phyloP scores from a whole-genome alignment of 2,329 filamentous ascomycete species.

The Fonsecaea erecta region DNA sequence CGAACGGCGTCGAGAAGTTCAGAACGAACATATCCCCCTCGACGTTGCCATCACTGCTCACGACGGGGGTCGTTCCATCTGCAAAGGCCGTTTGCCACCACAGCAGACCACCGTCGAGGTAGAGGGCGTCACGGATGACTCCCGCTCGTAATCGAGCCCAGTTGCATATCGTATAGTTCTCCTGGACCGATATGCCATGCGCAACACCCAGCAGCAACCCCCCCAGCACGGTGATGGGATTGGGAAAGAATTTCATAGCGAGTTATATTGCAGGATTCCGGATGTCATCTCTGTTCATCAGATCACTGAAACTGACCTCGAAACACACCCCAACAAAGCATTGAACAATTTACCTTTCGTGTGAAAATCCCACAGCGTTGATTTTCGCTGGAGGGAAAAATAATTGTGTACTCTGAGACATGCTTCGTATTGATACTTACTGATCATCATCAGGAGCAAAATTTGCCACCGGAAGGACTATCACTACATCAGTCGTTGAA shows the following conservation, averaged over 20 bases:
- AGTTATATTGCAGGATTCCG: neutral
- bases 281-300: conserved; percentile 10
- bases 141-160: conserved; percentile 34
- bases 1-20: conserved; percentile 64
- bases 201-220: conserved; percentile 9
- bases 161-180: conserved; percentile 36
- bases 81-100: conserved; percentile 37
- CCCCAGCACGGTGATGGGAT: conserved; percentile 3
- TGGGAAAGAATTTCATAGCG: conserved; percentile 17
- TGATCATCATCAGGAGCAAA: conserved; percentile 13
- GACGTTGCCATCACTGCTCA: conserved; percentile 33
- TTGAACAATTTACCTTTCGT: conserved; percentile 1
- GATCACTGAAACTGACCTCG: neutral
- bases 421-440: conserved; percentile 23
- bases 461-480: conserved; percentile 26
- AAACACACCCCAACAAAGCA: neutral
- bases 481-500: conserved; percentile 14
- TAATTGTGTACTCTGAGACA: conserved; percentile 18
- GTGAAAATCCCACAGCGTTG: neutral
- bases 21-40: conserved; percentile 61
- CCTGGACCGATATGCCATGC: conserved; percentile 24
- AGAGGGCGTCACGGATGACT: conserved; percentile 33
- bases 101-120: conserved; percentile 34
- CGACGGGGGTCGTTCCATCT: conserved; percentile 34
- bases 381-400: neutral